Conservation (phyloP, 345 rosid species). For the Eutrema yunnanense region DNA sequence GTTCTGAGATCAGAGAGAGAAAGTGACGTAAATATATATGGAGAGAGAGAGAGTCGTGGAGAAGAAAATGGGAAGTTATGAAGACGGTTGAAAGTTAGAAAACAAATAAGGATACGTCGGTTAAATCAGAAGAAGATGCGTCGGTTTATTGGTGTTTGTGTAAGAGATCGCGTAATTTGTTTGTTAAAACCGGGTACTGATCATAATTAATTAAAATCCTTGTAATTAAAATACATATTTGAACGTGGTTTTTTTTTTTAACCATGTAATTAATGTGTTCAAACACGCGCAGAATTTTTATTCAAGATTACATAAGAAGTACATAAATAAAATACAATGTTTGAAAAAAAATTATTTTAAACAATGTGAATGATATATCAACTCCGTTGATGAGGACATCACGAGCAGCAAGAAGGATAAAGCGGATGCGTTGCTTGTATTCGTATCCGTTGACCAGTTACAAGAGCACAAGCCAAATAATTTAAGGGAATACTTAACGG, state of each 20-base stretch:
- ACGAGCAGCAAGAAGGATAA: too few relatives aligned
- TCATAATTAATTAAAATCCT: too few relatives aligned
- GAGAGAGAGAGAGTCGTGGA: slow-evolving; percentile 16
- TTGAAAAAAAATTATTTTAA: background rate
- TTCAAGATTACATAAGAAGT: too few relatives aligned
- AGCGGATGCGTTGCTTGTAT: too few relatives aligned
- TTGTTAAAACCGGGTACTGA: background rate
- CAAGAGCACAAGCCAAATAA: too few relatives aligned
- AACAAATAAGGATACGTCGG: slow-evolving; percentile 2
- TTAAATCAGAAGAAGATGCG: slow-evolving; percentile 4
- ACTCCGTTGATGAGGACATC: background rate
- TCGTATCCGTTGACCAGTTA: too few relatives aligned
- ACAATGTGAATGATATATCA: background rate
- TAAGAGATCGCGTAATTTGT: background rate
- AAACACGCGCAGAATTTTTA: too few relatives aligned
- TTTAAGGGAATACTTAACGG: too few relatives aligned
- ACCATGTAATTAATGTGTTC: too few relatives aligned
- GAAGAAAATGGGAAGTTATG: slow-evolving; percentile 23
- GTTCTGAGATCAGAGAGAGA: background rate
- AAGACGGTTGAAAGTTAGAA: slow-evolving; percentile 11
- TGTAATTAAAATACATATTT: too few relatives aligned
- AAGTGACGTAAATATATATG: slow-evolving; percentile 2
- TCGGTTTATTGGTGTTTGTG: slow-evolving; percentile 12
- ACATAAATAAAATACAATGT: too few relatives aligned
- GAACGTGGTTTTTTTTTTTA: too few relatives aligned